Conservation (phyloP, 202 grass and related monocot species). For the Setaria italica region DNA sequence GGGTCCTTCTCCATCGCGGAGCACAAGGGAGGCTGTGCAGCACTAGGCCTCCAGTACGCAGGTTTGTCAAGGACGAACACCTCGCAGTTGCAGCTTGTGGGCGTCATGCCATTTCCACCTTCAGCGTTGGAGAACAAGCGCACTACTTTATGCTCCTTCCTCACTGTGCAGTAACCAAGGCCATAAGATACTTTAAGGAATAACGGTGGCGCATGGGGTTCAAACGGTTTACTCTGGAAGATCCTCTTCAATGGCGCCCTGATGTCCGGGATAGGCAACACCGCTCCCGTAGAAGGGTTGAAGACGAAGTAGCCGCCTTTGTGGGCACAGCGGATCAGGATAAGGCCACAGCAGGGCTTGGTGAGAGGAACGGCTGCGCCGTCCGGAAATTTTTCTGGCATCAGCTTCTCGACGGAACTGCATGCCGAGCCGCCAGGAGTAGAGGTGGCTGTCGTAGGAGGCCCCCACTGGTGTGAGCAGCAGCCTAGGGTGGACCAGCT, state of each 20-base stretch:
- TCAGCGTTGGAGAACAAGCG: neutral
- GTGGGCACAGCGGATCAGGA: neutral
- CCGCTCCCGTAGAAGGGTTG: conserved; percentile 37
- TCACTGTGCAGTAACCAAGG: conserved; percentile 9
- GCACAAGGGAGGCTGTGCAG: neutral
- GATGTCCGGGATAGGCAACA: conserved; percentile 27
- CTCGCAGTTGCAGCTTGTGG: conserved; percentile 29
- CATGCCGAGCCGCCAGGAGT: conserved; percentile 34
- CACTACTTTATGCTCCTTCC: conserved; percentile 11
- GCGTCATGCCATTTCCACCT: no score
- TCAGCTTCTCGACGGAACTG: conserved; percentile 31
- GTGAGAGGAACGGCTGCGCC: neutral
- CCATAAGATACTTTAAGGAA: conserved; percentile 11
- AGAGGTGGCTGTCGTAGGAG: neutral
- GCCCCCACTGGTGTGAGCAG: conserved; percentile 11
- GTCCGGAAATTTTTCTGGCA: conserved; percentile 15
- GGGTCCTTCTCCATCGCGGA: neutral
- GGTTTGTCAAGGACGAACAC: conserved; percentile 33
- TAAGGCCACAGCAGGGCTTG: conserved; percentile 33
- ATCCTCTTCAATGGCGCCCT: neutral
- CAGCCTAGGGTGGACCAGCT: conserved; percentile 4
- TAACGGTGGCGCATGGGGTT: neutral
- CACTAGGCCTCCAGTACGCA: conserved; percentile 26
- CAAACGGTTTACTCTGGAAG: neutral
- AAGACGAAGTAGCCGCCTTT: conserved; percentile 26